Conservation (phyloP, 1,139 yeast genomes). For the Suhomyces anneliseae region DNA sequence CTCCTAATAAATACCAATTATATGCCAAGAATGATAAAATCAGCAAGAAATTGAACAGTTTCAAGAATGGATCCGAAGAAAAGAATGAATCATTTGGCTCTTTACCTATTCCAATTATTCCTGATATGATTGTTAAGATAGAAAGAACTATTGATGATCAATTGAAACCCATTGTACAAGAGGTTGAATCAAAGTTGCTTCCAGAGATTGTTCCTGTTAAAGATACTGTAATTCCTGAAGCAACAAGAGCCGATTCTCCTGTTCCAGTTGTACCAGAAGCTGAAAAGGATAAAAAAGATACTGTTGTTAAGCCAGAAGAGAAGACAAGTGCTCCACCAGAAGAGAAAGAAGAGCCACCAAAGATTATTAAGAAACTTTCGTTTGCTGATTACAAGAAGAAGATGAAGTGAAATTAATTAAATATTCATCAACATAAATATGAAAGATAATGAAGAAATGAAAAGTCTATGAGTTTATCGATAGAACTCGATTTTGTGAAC, state of each 20-base stretch:
- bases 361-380: constrained; percentile 64
- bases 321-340: constrained; percentile 12
- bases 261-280: neutral
- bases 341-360: constrained; percentile 19
- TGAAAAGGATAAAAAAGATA: neutral
- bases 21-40: constrained; percentile 16
- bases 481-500: no score
- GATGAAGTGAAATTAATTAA: constrained; percentile 36
- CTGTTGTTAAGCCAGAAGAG: constrained; percentile 1
- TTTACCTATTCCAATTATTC: constrained; percentile 20
- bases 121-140: constrained; percentile 27
- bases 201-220: neutral
- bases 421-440: neutral
- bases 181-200: constrained; percentile 8
- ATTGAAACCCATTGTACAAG: constrained; percentile 14
- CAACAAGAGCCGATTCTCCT: neutral
- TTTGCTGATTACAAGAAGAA: constrained; percentile 83
- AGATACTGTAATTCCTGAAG: neutral
- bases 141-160: constrained; percentile 27
- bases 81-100: neutral
- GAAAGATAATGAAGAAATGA: no score
- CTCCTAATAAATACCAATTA: constrained; percentile 27
- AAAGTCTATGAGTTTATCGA: no score
- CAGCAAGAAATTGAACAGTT: constrained; percentile 6
- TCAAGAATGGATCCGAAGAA: neutral